A percentile compares a stretch with the other conserved stretches of the same genome.
These are phyloP conservation scores for Thelonectria discophora DNA, from an alignment of 2,329 filamentous ascomycete genomes.

Conservation along the genomic window DNA sequence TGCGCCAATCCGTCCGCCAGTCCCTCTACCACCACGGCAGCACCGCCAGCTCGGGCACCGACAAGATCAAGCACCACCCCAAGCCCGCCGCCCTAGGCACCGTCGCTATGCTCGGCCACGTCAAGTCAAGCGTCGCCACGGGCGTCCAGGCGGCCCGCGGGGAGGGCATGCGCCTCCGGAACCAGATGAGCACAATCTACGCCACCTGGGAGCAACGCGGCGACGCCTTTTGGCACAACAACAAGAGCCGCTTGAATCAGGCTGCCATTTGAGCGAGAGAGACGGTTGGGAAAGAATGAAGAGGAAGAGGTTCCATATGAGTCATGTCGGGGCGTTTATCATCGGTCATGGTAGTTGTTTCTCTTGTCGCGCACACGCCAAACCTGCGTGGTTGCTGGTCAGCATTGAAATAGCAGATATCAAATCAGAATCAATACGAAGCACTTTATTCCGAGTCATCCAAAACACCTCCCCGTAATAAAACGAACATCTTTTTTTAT, in stretches of 20 bases:
- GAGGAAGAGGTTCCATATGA: neutral
- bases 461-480: constrained; percentile 16
- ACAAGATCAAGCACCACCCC: constrained; percentile 35
- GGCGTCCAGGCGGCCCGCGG: constrained; percentile 22
- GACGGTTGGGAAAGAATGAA: neutral
- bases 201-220: constrained; percentile 35
- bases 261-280: neutral
- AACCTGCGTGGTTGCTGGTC: neutral
- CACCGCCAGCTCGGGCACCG: constrained; percentile 17
- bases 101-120: constrained; percentile 36
- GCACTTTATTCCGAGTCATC: constrained; percentile 17
- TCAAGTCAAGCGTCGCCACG: constrained; percentile 23
- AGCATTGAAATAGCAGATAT: constrained; percentile 4
- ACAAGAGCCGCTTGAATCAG: constrained; percentile 19
- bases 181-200: constrained; percentile 38
- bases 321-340: neutral
- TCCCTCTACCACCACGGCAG: constrained; percentile 34
- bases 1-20: constrained; percentile 38
- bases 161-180: constrained; percentile 30
- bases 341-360: neutral
- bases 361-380: constrained; percentile 1
- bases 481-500: constrained; percentile 34
- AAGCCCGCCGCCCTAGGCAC: constrained; percentile 38
- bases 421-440: constrained; percentile 14
- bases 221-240: constrained; percentile 24